Conservation (phyloP, 179 eudicot species). For the Silene noctiflora region DNA sequence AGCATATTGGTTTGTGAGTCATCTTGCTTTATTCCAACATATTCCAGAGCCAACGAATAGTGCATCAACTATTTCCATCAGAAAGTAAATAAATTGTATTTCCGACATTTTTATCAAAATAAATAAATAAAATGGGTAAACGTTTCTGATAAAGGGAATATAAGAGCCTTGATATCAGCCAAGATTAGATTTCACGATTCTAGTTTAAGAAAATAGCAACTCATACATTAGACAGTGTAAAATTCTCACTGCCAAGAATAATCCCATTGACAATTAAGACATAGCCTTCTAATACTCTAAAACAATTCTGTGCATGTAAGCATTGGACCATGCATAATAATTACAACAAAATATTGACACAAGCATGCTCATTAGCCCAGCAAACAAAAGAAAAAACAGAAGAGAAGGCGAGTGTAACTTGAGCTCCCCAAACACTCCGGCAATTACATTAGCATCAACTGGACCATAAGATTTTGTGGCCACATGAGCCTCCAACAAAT, state of each 20-base stretch:
- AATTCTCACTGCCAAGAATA: background rate
- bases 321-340: background rate
- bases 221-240: background rate
- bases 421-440: background rate
- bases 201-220: background rate
- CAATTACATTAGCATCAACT: background rate
- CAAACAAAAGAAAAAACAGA: background rate
- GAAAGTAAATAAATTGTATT: background rate
- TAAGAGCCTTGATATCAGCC: background rate
- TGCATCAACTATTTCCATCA: too few species aligned
- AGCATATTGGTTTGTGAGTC: background rate
- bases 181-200: background rate
- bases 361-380: background rate
- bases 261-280: background rate
- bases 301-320: background rate
- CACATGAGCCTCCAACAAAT: constrained; percentile 10
- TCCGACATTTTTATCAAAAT: too few species aligned
- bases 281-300: background rate
- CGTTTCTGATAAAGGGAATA: background rate
- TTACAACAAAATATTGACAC: background rate
- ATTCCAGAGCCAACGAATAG: too few species aligned
- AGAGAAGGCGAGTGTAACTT: background rate
- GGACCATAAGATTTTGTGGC: background rate
- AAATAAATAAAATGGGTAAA: too few species aligned
- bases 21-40: background rate